A percentile compares a stretch with the other conserved stretches of the same genome.
These are phyloP conservation scores for Malus domestica DNA, from an alignment of 306 rosid genomes.

Conservation along the genomic window DNA sequence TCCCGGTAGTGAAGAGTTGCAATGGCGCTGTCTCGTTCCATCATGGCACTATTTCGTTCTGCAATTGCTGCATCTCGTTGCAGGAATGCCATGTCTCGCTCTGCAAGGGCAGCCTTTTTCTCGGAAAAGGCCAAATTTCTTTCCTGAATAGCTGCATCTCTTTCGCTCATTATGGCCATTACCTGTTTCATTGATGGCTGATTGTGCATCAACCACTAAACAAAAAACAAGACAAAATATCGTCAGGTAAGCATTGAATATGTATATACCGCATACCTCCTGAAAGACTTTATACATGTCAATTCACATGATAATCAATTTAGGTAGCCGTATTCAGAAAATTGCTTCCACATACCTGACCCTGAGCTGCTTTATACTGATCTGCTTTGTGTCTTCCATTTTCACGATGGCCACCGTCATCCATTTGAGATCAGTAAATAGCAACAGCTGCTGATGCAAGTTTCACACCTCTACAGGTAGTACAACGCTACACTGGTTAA, in stretches of 20 bases:
- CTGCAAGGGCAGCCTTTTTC: constrained; percentile 84
- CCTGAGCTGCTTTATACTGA: constrained; percentile 80
- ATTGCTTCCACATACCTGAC: constrained; percentile 57
- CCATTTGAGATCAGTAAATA: constrained; percentile 50
- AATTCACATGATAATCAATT: background rate
- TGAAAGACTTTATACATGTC: background rate
- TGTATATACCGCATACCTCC: background rate
- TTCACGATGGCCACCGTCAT: constrained; percentile 83
- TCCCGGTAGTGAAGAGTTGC: constrained; percentile 86
- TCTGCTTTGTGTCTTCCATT: constrained; percentile 90
- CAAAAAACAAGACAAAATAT: background rate
- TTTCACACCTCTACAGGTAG: constrained; percentile 15
- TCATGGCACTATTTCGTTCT: constrained; percentile 69
- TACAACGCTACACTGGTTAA: constrained; percentile 15
- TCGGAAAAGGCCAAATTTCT: constrained; percentile 87
- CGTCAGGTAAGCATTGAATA: constrained; percentile 2
- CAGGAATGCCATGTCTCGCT: constrained; percentile 81
- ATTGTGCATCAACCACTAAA: constrained; percentile 93
- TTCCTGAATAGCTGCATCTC: constrained; percentile 91
- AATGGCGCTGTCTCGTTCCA: constrained; percentile 84
- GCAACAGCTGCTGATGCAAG: constrained; percentile 17
- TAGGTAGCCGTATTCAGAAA: background rate
- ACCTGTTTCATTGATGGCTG: constrained; percentile 97
- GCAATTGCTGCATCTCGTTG: constrained; percentile 89
- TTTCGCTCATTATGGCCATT: constrained; percentile 85